Base-by-base conservation (phyloP, 345 rosid species). In the Citrus unshiu region DNA sequence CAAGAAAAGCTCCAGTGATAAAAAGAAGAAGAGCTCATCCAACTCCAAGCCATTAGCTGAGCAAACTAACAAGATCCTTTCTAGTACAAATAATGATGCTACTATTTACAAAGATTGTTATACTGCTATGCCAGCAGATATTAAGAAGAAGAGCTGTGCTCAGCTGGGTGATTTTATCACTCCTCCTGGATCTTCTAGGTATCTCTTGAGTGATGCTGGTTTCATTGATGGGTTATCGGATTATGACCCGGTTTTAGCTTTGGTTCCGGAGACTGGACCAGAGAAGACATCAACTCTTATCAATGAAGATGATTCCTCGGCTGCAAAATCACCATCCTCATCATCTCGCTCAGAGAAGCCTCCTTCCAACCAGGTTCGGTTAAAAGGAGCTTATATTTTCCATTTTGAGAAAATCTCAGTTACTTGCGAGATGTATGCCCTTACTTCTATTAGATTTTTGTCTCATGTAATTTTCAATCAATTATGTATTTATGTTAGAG, bases 151-250 rank as follows among this genome's bases (percentile, higher is more conserved):
- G 82, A 84, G 88, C 78, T 83, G 80, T 78, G 81, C 77, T 18
- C 81, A 81, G 78, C 81, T 79, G 40, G 74, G 84, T 75, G 89
- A 83, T 70, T 84, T 87, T 29, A 30, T 79, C 65, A 89, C 93
- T 10, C 97, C 98, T n/a, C 84, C 87, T 60, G 93, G 89, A 51
- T 95, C 97, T 7, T 77, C 97, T 1, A 90, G 97, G 83, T 89
- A 86, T 84, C 93, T 91, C 34, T 79, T 93, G 78, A 83, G 93
- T 51, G 93, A 91, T 56, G 40, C 85, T 13, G 78, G 43, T 21
- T 65, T 77, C 77, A 68, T 78, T 10, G 81, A 88, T 75, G 91
- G 89, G 37, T 76, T 85, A 2, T 7, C 83, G 25, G 95, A 82
- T 81, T 73, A 77, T 68, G 90, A 89, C 34, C 88, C 86, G 4